Evolutionary conservation across 148 eudicot genomes (phyloP), one percentile per base, ranked within the genome.

Genomic region (Rhododendron ovatum): DNA sequence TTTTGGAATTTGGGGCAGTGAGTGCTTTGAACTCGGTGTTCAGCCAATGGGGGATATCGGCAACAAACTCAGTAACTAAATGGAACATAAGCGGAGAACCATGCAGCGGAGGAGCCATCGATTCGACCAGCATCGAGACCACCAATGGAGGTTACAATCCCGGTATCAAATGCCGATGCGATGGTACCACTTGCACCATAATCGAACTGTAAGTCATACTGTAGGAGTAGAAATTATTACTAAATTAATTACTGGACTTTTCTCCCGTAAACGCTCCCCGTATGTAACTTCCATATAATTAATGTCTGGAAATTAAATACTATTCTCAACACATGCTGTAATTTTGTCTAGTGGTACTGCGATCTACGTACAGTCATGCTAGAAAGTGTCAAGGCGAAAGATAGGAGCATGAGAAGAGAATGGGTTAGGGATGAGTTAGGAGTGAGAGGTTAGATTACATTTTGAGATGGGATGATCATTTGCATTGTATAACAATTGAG

Each of bases 51-150:
- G 85, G 90, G 24, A 90, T 74, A 43, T 48, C 86, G 2, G 89
- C 92, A 1, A 5, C 2, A 4, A 17, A 4, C 7, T 55, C 61
- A 76, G 45, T 85, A 1, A 5, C 80, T 2, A 67, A 88, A 30
- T 95, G 98, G 98, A 96, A 94, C 85, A 90, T 92, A 6, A 95
- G 95, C 7, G 96, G 96, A 51, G 99, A 96, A 67, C 92, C 94
- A 10, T 95, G 98, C 85, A 93, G 91, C 13, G 99, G 99, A 50
- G 69, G 84, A 13, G 84, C 89, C 26, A 83, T 91, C 45, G 97
- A 95, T 85, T 30, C 17, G 2, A 88, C 91, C 24, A 35, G 8
- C 69, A 84, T 83, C 5, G 86, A 85, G 1, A 0, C 0, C 18
- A 1, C 7, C 37, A 7, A 35, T 35, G 20, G 51, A 67, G 12